phyloP scores from a whole-genome alignment of 2,329 filamentous ascomycete species.

The Chrysoporthe puriensis region DNA sequence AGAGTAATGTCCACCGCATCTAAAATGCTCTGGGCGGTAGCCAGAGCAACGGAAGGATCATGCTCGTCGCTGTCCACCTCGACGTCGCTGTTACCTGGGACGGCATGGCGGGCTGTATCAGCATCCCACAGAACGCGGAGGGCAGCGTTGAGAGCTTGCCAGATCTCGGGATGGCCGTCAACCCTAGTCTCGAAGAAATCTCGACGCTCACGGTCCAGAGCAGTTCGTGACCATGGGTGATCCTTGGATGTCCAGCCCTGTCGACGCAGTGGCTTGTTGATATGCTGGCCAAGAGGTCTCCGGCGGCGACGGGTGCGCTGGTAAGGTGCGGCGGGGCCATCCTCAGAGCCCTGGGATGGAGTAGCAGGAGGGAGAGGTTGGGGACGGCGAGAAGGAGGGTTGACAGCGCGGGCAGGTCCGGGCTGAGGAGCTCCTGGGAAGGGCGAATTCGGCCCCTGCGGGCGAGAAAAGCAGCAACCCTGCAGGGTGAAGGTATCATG shows the following conservation, averaged over 20 bases:
- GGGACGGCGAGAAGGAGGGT: constrained; percentile 40
- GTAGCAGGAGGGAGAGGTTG: constrained; percentile 18
- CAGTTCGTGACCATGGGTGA: constrained; percentile 69
- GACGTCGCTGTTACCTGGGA: constrained; percentile 11
- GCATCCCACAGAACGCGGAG: constrained; percentile 69
- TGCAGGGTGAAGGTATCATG: constrained; percentile 33
- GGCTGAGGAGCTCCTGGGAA: constrained; percentile 50
- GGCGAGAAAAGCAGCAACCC: constrained; percentile 63
- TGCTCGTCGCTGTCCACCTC: constrained; percentile 35
- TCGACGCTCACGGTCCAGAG: constrained; percentile 70
- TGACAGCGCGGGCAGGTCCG: constrained; percentile 53
- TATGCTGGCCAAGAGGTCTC: constrained; percentile 62
- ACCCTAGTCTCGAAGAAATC: constrained; percentile 93
- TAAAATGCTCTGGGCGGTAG: constrained; percentile 78
- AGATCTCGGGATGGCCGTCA: constrained; percentile 76
- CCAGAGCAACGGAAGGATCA: constrained; percentile 49
- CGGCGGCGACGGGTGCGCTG: constrained; percentile 41
- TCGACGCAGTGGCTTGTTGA: constrained; percentile 69
- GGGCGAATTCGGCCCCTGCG: constrained; percentile 56
- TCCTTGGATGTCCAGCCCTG: constrained; percentile 68
- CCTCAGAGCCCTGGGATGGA: constrained; percentile 27
- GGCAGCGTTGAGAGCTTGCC: constrained; percentile 73
- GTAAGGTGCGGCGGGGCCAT: constrained; percentile 28
- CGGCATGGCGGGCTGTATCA: constrained; percentile 37
- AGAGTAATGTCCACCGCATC: constrained; percentile 77